phyloP scores from a whole-genome alignment of 2,329 filamentous ascomycete species.

The Pestalotiopsis sp. region DNA sequence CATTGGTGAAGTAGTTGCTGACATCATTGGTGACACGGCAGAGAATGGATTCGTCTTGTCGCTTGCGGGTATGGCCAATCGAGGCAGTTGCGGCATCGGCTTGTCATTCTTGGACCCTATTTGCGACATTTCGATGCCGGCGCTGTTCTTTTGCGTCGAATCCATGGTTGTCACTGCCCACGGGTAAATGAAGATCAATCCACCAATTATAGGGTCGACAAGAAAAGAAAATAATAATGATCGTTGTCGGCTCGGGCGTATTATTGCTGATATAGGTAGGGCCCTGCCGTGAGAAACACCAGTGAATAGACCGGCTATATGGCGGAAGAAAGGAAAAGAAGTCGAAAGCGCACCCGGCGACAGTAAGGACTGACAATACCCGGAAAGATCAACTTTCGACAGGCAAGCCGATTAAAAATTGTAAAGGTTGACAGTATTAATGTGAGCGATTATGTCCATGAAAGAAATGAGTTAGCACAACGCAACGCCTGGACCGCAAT shows the following conservation, averaged over 20 bases:
- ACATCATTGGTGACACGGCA: conserved; percentile 9
- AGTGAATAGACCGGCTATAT: conserved; percentile 7
- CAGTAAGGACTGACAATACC: conserved; percentile 27
- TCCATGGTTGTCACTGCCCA: neutral
- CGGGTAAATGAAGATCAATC: neutral
- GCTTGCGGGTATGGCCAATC: conserved; percentile 15
- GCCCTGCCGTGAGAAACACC: neutral
- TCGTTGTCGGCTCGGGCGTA: neutral
- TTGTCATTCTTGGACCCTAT: conserved; percentile 18
- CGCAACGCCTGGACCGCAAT: neutral
- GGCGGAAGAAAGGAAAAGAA: neutral
- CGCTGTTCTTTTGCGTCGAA: neutral
- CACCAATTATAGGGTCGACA: neutral
- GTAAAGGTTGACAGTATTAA: conserved; percentile 1
- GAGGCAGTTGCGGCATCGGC: conserved; percentile 28
- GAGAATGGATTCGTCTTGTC: neutral
- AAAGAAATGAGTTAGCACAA: neutral
- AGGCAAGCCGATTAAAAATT: conserved; percentile 21
- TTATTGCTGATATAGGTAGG: neutral
- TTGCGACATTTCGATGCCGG: neutral
- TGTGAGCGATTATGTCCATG: neutral
- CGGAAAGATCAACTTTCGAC: conserved; percentile 34
- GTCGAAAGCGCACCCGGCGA: neutral
- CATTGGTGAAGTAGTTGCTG: conserved; percentile 18
- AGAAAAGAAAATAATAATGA: neutral